These are phyloP conservation scores for Paecilomyces niveus DNA, from an alignment of 2,329 filamentous ascomycete genomes.

Conservation along the genomic window DNA sequence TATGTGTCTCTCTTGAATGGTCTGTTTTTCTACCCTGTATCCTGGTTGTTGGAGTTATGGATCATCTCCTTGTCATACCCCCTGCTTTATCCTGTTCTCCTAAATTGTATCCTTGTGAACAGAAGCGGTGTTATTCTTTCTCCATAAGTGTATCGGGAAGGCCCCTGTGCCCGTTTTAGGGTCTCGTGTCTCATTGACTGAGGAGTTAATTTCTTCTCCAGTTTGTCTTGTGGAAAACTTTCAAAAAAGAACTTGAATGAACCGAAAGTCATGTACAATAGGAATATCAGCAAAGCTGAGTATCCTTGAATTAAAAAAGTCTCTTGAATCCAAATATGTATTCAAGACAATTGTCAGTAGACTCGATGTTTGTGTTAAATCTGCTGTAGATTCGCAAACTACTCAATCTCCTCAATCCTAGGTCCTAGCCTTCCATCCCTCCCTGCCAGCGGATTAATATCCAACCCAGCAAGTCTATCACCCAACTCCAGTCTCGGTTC, in stretches of 20 bases:
- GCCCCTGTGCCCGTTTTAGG: background rate
- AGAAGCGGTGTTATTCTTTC: background rate
- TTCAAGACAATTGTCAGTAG: background rate
- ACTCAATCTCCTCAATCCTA: constrained; percentile 39
- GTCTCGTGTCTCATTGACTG: background rate
- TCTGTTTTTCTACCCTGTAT: background rate
- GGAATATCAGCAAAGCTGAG: background rate
- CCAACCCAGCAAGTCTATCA: constrained; percentile 31
- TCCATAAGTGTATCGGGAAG: background rate
- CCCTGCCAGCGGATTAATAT: constrained; percentile 26
- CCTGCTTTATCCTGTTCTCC: background rate
- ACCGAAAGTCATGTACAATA: background rate
- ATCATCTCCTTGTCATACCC: background rate
- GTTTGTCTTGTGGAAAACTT: background rate
- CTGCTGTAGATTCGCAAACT: constrained; percentile 7
- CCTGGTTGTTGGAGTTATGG: background rate
- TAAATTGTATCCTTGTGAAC: background rate
- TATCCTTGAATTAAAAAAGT: background rate
- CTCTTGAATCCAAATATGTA: background rate
- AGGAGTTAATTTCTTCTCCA: background rate
- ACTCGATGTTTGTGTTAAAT: background rate
- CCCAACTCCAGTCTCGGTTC: constrained; percentile 26
- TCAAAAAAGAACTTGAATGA: background rate
- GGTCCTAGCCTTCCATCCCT: constrained; percentile 14
- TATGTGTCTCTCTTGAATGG: background rate